Percentiles rank a stretch among this genome's conserved stretches.
Evolutionary conservation across 495 filamentous ascomycete species (phyloP).

Genomic region (Amorphotheca resinae): DNA sequence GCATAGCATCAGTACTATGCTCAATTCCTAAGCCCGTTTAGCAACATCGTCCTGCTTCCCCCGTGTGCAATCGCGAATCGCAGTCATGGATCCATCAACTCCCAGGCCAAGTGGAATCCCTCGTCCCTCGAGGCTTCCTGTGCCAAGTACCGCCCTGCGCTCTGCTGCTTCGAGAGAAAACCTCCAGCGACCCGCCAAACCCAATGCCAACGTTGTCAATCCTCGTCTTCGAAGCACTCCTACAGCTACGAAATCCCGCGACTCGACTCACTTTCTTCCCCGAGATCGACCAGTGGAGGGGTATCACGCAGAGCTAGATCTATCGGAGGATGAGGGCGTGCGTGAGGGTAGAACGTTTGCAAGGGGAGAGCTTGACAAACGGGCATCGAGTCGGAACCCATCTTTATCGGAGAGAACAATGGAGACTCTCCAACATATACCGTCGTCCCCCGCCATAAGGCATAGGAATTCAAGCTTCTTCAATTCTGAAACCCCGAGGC

Average conservation of each 20-base stretch:
- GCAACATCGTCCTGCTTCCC: too few species aligned
- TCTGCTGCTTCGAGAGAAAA: conserved; percentile 19
- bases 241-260: conserved; percentile 3
- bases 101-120: conserved; percentile 23
- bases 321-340: conserved; percentile 1
- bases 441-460: conserved; percentile 47
- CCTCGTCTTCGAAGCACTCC: conserved; percentile 16
- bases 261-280: conserved; percentile 1
- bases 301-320: conserved; percentile 18
- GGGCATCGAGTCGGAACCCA: conserved; percentile 22
- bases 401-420: conserved; percentile 60
- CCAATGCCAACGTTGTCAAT: conserved; percentile 4
- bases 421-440: conserved; percentile 50
- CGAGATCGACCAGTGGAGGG: conserved; percentile 4
- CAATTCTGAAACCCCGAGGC: conserved; percentile 41
- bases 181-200: conserved; percentile 11
- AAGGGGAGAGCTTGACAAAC: conserved; percentile 5
- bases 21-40: too few species aligned
- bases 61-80: too few species aligned
- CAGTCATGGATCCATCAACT: conserved; percentile 15
- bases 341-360: conserved; percentile 1
- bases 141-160: conserved; percentile 19
- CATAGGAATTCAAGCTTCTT: conserved; percentile 51
- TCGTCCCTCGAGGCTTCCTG: conserved; percentile 26
- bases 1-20: too few species aligned